Base-by-base conservation (phyloP, 805 yeast genomes). In the Candida saitoana region DNA sequence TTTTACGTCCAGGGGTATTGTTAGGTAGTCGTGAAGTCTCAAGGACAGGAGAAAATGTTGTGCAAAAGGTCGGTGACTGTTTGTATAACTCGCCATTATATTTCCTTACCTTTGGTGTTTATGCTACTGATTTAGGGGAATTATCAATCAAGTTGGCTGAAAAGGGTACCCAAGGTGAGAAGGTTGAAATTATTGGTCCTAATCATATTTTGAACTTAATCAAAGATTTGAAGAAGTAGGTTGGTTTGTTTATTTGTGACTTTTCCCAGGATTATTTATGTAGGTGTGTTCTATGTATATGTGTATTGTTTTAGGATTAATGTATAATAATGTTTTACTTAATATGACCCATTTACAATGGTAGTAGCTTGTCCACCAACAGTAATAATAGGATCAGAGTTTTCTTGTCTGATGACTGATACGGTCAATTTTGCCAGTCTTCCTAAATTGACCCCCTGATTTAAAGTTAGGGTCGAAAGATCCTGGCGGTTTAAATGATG, bases 1-100 rank as follows among this genome's bases (percentile, higher is more conserved):
- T 89, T 46, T 60, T 89, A 42, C 74, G 87, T 54, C 96, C 96
- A 0, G 96, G 96, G 11, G 59, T 69, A 1, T 64, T 88, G 29
- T 51, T 86, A 4, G 96, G 96, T 3, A 74, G 76, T 20, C 69
- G 95, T 52, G 70, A 65, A 14, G 45, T 46, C 5, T 45, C 60
- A 2, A 73, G 69, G 40, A 78, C 76, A 0, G 56, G 56, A 3
- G 71, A 65, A 42, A 54, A 47, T 11, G 2, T 63, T 1, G 57
- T 56, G 11, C 62, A 56, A 11, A 59, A 49, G 2, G 15, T 77
- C 12, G 71, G 71, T 35, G 36, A 47, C 39, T 18, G 31, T 41
- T n/a, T 51, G 8, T 52, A 51, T 9, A 42, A 38, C 3, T 34
- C 45, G 9, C 40, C 29, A 19, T 42, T 49, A 9, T 32, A 19